Evolutionary conservation across 306 rosid genomes (phyloP).

Genomic region (Macrotyloma uniflorum): DNA sequence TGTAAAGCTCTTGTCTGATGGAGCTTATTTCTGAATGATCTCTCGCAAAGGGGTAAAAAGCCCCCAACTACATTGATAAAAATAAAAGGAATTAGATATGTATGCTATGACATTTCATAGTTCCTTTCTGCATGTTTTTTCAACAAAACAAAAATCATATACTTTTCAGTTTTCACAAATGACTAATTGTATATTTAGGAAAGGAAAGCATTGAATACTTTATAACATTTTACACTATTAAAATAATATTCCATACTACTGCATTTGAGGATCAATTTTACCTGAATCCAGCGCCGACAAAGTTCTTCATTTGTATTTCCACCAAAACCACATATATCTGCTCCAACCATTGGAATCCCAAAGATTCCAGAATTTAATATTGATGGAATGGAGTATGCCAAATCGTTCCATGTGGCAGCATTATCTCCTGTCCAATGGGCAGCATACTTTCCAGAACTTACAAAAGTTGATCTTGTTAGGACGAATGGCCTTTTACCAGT

Average conservation of each 20-base stretch:
- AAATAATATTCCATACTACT: background rate
- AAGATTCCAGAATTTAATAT: conserved; percentile 76
- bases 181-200: background rate
- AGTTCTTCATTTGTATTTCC: conserved; percentile 80
- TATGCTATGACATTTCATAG: background rate
- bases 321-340: conserved; percentile 89
- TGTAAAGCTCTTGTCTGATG: conserved; percentile 76
- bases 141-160: background rate
- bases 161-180: background rate
- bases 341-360: conserved; percentile 95
- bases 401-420: conserved; percentile 83
- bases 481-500: conserved; percentile 89
- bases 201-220: background rate
- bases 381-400: conserved; percentile 72
- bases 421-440: conserved; percentile 99
- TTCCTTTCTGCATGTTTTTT: background rate
- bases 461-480: conserved; percentile 83
- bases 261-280: conserved; percentile 29
- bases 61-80: conserved; percentile 66
- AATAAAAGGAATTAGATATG: background rate
- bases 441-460: conserved; percentile 82
- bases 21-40: conserved; percentile 63
- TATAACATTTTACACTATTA: background rate
- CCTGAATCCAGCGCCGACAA: conserved; percentile 95
- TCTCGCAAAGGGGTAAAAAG: conserved; percentile 90